Evolutionary conservation across 768 basidiomycete species (phyloP).

Genomic region (Pleurotus tuoliensis): DNA sequence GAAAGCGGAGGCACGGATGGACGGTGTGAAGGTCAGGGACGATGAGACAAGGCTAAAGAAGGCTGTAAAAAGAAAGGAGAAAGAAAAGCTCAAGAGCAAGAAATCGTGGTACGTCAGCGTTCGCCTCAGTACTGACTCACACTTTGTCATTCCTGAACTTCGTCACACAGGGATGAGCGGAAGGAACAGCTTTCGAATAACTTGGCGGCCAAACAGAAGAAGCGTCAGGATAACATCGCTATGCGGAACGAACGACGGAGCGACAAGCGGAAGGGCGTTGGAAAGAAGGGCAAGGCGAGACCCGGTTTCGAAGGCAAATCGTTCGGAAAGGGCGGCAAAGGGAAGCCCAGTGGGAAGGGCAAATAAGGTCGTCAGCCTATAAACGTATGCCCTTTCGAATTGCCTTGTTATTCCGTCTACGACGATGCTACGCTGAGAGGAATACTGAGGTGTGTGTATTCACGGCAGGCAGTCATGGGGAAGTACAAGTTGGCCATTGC

Average conservation of each 20-base stretch:
- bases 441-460: too few relatives aligned
- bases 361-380: neutral
- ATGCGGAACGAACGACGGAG: constrained; percentile 74
- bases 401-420: too few relatives aligned
- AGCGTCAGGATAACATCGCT: constrained; percentile 87
- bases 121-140: neutral
- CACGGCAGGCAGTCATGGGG: too few relatives aligned
- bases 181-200: constrained; percentile 72
- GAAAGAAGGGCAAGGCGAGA: constrained; percentile 57
- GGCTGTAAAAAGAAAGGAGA: constrained; percentile 89
- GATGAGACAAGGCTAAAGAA: constrained; percentile 86
- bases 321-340: constrained; percentile 52
- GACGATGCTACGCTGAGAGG: too few relatives aligned
- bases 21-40: constrained; percentile 89
- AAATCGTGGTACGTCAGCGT: constrained; percentile 70
- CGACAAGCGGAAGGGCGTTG: constrained; percentile 57
- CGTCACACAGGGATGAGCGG: constrained; percentile 67
- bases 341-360: constrained; percentile 18
- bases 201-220: constrained; percentile 87
- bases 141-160: neutral
- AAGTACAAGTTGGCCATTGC: too few relatives aligned
- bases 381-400: too few relatives aligned
- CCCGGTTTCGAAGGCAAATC: constrained; percentile 89
- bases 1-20: constrained; percentile 83
- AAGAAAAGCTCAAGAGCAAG: constrained; percentile 80